Base-by-base conservation (phyloP, 1,284 basidiomycete species). In the Rhodotorula glutinis region DNA sequence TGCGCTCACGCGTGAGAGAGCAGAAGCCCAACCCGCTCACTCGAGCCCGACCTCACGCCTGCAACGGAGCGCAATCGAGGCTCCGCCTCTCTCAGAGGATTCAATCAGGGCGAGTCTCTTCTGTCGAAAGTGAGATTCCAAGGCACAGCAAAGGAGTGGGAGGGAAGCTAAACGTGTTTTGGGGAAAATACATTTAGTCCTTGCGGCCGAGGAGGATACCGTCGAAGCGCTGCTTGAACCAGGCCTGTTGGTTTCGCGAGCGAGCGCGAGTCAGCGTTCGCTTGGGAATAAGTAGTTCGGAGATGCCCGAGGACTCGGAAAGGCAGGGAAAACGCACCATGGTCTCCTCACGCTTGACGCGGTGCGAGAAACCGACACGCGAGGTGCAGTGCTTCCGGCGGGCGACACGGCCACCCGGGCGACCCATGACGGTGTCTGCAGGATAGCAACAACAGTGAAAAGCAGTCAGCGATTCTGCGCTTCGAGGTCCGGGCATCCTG, bases 321-420 rank as follows among this genome's bases (percentile, higher is more conserved):
- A 7, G 27, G 23, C 25, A 29, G 9, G 13, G 27, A 53, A 21
- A 16, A 60, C 59, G 53, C 19, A 64, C 66, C 68, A 69, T 69
- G 49, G 93, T 94, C 74, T 80, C 77, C 70, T 79, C 78, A 75
- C 77, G 78, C 74, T 76, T 78, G 70, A 81, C 79, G 63, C 77
- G 87, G 85, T 98, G 95, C 72, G 84, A 80, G 82, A 87, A 89
- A 66, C 96, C 95, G 79, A 98, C 83, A 65, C 90, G 86, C 69
- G 90, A 85, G 82, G 85, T 89, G 82, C 88, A 89, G 81, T 91
- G 87, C 85, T 91, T 97, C 83, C 94, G 86, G 83, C 87, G 87
- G 75, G 94, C 87, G 62, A 98, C 91, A 75, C 95, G 91, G 77
- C 85, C 87, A 77, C 95, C 95, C 66, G 95, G 93, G 77, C 96